These are phyloP conservation scores for Monosporascus sp. DNA, from an alignment of 2,329 filamentous ascomycete genomes.

Conservation along the genomic window DNA sequence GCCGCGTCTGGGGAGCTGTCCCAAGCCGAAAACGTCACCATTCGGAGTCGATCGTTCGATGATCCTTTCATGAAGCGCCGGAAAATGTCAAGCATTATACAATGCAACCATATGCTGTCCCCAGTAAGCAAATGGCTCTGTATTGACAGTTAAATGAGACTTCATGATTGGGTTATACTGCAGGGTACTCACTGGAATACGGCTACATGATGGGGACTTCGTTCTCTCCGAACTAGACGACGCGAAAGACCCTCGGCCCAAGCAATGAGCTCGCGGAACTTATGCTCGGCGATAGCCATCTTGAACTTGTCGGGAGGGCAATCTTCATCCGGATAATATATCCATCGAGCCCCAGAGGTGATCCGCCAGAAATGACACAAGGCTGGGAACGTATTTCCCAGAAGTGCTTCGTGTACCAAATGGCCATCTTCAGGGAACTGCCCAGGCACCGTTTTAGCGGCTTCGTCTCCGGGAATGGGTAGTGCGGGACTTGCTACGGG, in stretches of 20 bases:
- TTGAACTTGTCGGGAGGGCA: slow-evolving; percentile 7
- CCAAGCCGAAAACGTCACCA: slow-evolving; percentile 26
- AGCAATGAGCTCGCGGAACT: slow-evolving; percentile 32
- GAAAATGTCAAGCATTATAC: slow-evolving; percentile 31
- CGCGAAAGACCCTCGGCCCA: slow-evolving; percentile 29
- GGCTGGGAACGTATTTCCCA: slow-evolving; percentile 22
- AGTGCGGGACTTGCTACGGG: slow-evolving; percentile 16
- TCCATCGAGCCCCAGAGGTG: slow-evolving; percentile 24
- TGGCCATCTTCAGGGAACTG: slow-evolving; percentile 8
- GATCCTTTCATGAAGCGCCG: slow-evolving; percentile 18
- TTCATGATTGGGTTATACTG: neutral
- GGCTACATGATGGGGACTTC: slow-evolving; percentile 28
- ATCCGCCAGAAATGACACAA: slow-evolving; percentile 33
- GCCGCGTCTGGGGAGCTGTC: slow-evolving; percentile 24
- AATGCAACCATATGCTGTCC: slow-evolving; percentile 35
- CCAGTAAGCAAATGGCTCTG: neutral
- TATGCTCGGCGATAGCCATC: slow-evolving; percentile 28
- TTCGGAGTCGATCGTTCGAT: slow-evolving; percentile 1
- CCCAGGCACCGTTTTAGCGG: neutral
- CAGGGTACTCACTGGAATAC: slow-evolving; percentile 29
- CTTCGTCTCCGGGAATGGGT: slow-evolving; percentile 14
- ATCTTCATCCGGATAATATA: slow-evolving; percentile 20
- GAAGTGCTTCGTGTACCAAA: neutral
- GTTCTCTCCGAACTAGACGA: slow-evolving; percentile 17
- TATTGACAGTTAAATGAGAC: no score